These are phyloP conservation scores for Baorangia bicolor DNA, from an alignment of 768 basidiomycete species.

Conservation along the genomic window DNA sequence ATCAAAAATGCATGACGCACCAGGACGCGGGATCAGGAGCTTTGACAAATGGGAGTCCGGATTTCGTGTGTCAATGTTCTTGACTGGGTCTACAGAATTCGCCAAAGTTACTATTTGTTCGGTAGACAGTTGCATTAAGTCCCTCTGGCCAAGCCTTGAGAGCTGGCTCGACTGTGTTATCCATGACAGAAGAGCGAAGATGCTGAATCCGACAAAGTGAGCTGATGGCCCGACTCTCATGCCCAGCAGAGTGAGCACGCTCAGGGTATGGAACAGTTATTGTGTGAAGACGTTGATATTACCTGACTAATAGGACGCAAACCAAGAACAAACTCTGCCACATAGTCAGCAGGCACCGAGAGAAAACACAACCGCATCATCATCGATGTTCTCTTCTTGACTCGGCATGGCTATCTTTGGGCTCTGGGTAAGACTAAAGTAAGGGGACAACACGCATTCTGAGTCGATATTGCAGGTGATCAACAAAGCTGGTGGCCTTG, in stretches of 20 bases:
- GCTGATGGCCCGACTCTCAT: constrained; percentile 17
- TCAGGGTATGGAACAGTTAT: background rate
- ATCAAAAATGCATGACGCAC: constrained; percentile 43
- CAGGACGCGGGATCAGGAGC: constrained; percentile 81
- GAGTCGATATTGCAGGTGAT: constrained; percentile 61
- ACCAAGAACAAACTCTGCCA: background rate
- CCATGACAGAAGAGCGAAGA: constrained; percentile 20
- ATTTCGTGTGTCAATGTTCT: constrained; percentile 64
- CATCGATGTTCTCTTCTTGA: constrained; percentile 3
- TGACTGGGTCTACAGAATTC: constrained; percentile 58
- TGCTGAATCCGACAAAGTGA: constrained; percentile 4
- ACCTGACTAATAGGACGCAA: background rate
- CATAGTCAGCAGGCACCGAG: background rate
- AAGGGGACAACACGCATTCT: background rate
- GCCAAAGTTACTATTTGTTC: constrained; percentile 52
- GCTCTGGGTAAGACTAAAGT: constrained; percentile 62
- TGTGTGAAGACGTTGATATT: constrained; percentile 11
- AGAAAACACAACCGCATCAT: background rate
- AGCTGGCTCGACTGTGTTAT: constrained; percentile 27
- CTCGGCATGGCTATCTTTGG: constrained; percentile 71
- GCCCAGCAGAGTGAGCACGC: background rate
- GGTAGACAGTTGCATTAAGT: constrained; percentile 44
- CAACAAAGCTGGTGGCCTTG: constrained; percentile 96
- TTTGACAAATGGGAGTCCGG: constrained; percentile 74
- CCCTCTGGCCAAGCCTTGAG: constrained; percentile 37